Evolutionary conservation across 148 eudicot species (phyloP).

Genomic region (Rhododendron simsii): DNA sequence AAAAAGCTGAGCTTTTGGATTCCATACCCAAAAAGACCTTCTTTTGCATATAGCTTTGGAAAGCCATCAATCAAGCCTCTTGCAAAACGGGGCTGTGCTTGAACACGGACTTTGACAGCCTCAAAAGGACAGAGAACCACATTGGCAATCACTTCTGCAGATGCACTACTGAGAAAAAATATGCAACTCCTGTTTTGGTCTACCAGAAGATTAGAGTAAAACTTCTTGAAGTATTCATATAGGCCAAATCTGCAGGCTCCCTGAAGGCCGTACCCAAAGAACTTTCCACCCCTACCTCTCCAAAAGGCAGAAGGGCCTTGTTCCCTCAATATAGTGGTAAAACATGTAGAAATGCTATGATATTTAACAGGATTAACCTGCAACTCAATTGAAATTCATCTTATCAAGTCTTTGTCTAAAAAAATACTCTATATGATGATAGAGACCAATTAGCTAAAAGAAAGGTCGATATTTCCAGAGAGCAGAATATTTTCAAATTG

Average conservation of each 20-base stretch:
- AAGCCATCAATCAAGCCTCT: constrained; percentile 66
- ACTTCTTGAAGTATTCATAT: constrained; percentile 58
- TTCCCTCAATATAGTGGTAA: constrained; percentile 44
- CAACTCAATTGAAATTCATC: neutral
- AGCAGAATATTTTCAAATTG: neutral
- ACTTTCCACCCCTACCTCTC: constrained; percentile 62
- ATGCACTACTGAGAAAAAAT: constrained; percentile 60
- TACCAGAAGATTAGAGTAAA: constrained; percentile 39
- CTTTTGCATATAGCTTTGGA: constrained; percentile 54
- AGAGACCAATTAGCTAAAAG: neutral
- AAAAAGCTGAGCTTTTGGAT: neutral
- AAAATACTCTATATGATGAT: neutral
- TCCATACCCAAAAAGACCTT: constrained; percentile 49
- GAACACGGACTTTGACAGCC: constrained; percentile 71
- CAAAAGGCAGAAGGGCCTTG: constrained; percentile 60
- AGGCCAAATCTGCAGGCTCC: constrained; percentile 70
- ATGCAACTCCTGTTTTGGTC: constrained; percentile 44
- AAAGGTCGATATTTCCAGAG: neutral
- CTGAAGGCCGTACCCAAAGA: constrained; percentile 63
- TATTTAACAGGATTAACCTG: constrained; percentile 60
- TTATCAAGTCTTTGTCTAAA: neutral
- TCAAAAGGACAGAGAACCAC: constrained; percentile 66
- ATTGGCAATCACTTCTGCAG: constrained; percentile 67
- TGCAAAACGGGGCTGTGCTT: constrained; percentile 55
- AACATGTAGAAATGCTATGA: constrained; percentile 44